Evolutionary conservation across 805 yeast species (phyloP).

Genomic region (Candida hispaniensis): DNA sequence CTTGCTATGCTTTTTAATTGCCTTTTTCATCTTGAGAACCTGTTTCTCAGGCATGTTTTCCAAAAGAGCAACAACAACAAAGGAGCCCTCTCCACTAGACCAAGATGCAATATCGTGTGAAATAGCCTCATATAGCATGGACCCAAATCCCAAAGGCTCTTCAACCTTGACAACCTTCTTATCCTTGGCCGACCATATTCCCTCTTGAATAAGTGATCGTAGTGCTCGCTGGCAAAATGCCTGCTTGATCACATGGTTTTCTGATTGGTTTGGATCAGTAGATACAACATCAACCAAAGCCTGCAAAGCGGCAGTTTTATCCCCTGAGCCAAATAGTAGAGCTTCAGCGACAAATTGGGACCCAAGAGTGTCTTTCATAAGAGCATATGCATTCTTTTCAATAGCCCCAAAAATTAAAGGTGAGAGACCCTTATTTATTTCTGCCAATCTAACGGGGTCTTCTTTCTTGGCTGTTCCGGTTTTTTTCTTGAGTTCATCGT

Average conservation of each 20-base stretch:
- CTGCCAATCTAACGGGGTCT: conserved; percentile 59
- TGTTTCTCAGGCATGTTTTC: conserved; percentile 44
- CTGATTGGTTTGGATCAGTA: conserved; percentile 53
- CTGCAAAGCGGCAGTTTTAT: conserved; percentile 36
- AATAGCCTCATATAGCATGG: conserved; percentile 40
- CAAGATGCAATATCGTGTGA: conserved; percentile 48
- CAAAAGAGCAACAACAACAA: conserved; percentile 67
- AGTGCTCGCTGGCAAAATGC: conserved; percentile 67
- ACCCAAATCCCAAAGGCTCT: conserved; percentile 34
- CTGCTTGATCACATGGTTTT: conserved; percentile 51
- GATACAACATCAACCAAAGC: conserved; percentile 40
- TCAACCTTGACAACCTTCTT: conserved; percentile 39
- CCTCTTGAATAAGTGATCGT: conserved; percentile 72
- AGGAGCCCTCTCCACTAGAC: conserved; percentile 65
- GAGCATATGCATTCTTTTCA: conserved; percentile 37
- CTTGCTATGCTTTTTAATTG: conserved; percentile 38
- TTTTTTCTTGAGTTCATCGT: conserved; percentile 48
- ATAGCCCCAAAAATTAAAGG: conserved; percentile 55
- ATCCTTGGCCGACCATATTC: conserved; percentile 64
- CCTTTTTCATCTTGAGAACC: conserved; percentile 39
- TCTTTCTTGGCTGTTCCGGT: conserved; percentile 70
- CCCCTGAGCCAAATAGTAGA: conserved; percentile 43
- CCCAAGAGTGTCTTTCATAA: conserved; percentile 63
- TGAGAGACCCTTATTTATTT: conserved; percentile 52
- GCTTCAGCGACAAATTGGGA: conserved; percentile 76